phyloP scores from a whole-genome alignment of 371 early-diverging fungal genomes.

The Mucor saturninus region DNA sequence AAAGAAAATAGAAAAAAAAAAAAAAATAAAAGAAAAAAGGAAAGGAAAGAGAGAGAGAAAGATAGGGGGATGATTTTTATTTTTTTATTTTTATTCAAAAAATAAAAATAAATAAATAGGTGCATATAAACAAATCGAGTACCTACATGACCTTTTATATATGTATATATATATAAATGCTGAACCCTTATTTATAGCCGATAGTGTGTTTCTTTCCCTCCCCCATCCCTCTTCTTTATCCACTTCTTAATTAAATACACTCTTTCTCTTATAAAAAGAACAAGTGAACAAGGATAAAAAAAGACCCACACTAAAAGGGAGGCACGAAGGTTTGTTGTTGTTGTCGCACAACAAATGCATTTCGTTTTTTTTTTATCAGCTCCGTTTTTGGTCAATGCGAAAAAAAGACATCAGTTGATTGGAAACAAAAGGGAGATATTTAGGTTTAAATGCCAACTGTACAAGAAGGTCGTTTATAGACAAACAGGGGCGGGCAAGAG shows the following conservation, averaged over 20 bases:
- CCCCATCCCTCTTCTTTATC: neutral
- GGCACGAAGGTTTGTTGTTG: too few species aligned
- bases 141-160: neutral
- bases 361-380: too few species aligned
- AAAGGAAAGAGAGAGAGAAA: neutral
- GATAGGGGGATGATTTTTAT: neutral
- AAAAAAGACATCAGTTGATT: too few species aligned
- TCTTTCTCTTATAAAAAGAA: neutral
- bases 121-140: slow-evolving; percentile 10
- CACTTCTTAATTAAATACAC: neutral
- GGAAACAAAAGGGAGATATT: too few species aligned
- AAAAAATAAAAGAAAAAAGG: neutral
- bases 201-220: neutral
- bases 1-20: neutral
- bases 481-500: too few species aligned
- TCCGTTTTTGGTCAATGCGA: too few species aligned
- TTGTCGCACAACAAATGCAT: too few species aligned
- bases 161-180: too few species aligned
- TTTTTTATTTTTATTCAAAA: neutral
- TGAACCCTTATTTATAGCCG: neutral
- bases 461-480: too few species aligned
- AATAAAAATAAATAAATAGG: slow-evolving; percentile 10
- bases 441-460: too few species aligned
- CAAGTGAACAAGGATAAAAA: neutral
- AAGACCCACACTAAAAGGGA: too few species aligned